Base-by-base conservation (phyloP, 306 rosid species). In the Potentilla sterilis region DNA sequence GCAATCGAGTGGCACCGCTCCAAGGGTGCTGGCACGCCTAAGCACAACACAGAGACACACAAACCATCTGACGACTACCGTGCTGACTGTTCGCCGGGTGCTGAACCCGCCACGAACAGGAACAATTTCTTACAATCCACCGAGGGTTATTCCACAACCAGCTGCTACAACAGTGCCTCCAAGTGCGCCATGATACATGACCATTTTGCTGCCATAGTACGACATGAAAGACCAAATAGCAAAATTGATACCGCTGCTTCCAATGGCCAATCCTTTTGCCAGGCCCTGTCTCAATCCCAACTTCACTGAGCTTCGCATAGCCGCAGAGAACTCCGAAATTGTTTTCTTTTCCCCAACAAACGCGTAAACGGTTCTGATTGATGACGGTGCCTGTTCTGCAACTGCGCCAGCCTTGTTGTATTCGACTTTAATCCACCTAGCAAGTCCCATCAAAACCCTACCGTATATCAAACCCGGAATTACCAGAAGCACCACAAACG, bases 161-260 rank as follows among this genome's bases (percentile, higher is more conserved):
- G 90, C 97, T 14, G 81, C 86, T 46, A 92, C 92, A 3, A 94
- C 92, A 4, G 98, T 88, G 0, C 98, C 98, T 0, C 98, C 98
- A 54, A 74, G 73, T 41, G 96, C 91, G 16, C 91, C 90, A 63
- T 92, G 97, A 77, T 90, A 94, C 98, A 94, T 92, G 71, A 94
- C 97, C 86, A 91, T 40, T 84, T 88, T 84, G 70, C 98, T 94
- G 22, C 97, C 97, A 64, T 90, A 94, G 57, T 77, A 94, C 3
- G 86, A 61, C 86, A 90, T 87, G 87, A 94, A 92, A 4, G 98
- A 81, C 98, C 98, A 94, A 13, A 94, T 91, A 0, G 89, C 98
- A 37, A 92, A 94, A 2, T 85, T 91, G 19, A 94, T 13, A 16
- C 96, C 94, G 67, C 87, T 89, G 83, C 98, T 94, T 83, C 98